Evolutionary conservation across 2,329 filamentous ascomycete genomes (phyloP).

Genomic region (Zymoseptoria passerinii): DNA sequence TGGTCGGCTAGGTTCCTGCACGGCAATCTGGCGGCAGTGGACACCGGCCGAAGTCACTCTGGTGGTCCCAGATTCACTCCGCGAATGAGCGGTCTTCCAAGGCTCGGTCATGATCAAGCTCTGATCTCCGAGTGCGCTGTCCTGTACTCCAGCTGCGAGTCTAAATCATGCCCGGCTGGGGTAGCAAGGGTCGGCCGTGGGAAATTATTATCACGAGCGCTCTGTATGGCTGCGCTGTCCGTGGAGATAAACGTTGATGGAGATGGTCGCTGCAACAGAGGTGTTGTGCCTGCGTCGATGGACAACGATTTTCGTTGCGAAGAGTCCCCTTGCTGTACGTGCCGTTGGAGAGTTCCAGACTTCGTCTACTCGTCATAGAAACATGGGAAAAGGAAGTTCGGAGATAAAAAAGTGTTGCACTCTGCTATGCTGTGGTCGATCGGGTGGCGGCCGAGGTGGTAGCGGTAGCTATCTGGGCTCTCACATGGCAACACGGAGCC

Average conservation of each 20-base stretch:
- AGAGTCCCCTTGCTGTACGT: not conserved
- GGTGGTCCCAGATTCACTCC: slow-evolving; percentile 7
- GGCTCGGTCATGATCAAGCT: not conserved
- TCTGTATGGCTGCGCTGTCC: slow-evolving; percentile 9
- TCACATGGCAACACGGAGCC: not conserved
- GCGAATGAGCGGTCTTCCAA: slow-evolving; percentile 8
- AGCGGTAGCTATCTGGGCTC: not conserved
- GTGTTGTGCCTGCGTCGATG: not conserved
- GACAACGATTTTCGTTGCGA: not conserved
- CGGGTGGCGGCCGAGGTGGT: not conserved
- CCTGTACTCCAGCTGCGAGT: slow-evolving; percentile 10
- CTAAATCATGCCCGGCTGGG: slow-evolving; percentile 12
- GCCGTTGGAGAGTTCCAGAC: not conserved
- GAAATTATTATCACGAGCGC: slow-evolving; percentile 9
- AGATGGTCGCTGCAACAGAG: not conserved
- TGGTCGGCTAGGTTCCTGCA: slow-evolving; percentile 6
- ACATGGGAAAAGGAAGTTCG: not conserved
- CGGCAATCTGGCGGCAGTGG: slow-evolving; percentile 19
- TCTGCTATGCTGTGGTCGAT: not conserved
- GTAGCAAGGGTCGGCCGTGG: slow-evolving; percentile 7
- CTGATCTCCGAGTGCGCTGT: not conserved
- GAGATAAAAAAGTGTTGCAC: not conserved
- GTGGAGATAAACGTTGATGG: slow-evolving; percentile 4
- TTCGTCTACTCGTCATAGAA: not conserved
- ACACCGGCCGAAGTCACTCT: slow-evolving; percentile 12